Conservation (phyloP, 192 early-diverging fungal genomes). For the Backusella mclennaniae region DNA sequence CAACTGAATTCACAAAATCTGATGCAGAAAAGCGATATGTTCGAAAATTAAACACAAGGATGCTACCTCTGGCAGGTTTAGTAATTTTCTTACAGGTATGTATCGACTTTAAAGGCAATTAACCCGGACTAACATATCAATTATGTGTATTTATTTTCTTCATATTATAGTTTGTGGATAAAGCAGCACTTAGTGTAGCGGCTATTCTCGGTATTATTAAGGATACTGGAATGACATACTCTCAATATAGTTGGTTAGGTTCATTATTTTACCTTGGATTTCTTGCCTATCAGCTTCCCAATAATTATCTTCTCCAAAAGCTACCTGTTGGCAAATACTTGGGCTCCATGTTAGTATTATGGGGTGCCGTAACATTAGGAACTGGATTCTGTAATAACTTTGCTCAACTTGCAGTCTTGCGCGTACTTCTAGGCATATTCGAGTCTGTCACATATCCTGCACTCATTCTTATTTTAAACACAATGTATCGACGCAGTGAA, state of each 20-base stretch:
- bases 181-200: conserved; percentile 4
- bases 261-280: conserved; percentile 24
- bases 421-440: conserved; percentile 22
- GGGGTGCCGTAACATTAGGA: conserved; percentile 1
- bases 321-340: conserved; percentile 10
- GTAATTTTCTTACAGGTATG: conserved; percentile 20
- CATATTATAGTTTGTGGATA: conserved; percentile 17
- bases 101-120: background rate
- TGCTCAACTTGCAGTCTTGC: conserved; percentile 13
- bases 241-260: conserved; percentile 12
- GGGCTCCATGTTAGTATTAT: background rate
- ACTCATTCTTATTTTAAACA: conserved; percentile 11
- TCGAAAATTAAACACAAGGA: conserved; percentile 7
- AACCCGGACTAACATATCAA: background rate
- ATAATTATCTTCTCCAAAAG: conserved; percentile 17
- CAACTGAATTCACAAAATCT: background rate
- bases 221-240: background rate
- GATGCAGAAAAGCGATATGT: conserved; percentile 16
- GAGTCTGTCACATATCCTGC: conserved; percentile 13
- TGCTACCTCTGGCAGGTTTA: conserved; percentile 15
- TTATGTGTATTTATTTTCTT: background rate
- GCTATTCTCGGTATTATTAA: conserved; percentile 19
- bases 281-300: conserved; percentile 8
- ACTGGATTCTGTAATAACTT: conserved; percentile 12
- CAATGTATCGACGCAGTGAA: conserved; percentile 24